Evolutionary conservation across 2,329 filamentous ascomycete species (phyloP).

Genomic region (Daldinia eschscholtzii): DNA sequence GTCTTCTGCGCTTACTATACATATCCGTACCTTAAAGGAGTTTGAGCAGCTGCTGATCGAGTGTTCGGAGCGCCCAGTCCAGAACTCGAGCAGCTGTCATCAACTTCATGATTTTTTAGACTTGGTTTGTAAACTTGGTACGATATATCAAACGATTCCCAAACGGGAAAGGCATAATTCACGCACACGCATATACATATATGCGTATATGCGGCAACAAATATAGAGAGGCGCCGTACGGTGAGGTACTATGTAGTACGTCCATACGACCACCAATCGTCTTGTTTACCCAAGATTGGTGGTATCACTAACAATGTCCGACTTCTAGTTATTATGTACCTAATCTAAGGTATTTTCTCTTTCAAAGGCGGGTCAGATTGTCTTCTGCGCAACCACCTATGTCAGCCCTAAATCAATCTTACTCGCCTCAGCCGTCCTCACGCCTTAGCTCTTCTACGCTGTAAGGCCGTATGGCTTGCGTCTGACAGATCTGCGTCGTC

Average conservation of each 20-base stretch:
- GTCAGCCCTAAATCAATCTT: slow-evolving; percentile 45
- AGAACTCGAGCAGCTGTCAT: slow-evolving; percentile 30
- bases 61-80: slow-evolving; percentile 25
- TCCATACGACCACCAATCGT: slow-evolving; percentile 5
- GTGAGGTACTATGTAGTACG: neutral
- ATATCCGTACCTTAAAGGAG: slow-evolving; percentile 27
- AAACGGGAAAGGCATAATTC: slow-evolving; percentile 22
- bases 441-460: slow-evolving; percentile 34
- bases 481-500: slow-evolving; percentile 43
- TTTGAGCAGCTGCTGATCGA: slow-evolving; percentile 35
- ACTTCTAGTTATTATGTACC: slow-evolving; percentile 6
- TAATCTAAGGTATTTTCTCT: neutral
- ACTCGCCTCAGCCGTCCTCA: slow-evolving; percentile 33
- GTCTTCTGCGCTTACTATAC: slow-evolving; percentile 47
- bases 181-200: slow-evolving; percentile 1
- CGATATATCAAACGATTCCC: slow-evolving; percentile 31
- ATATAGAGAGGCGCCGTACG: slow-evolving; percentile 15
- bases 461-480: slow-evolving; percentile 34
- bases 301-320: slow-evolving; percentile 14
- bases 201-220: slow-evolving; percentile 17
- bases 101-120: slow-evolving; percentile 33
- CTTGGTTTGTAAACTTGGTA: slow-evolving; percentile 1
- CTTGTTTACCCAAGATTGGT: slow-evolving; percentile 17
- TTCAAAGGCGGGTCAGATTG: slow-evolving; percentile 5
- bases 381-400: slow-evolving; percentile 33